A percentile compares a stretch with the other conserved stretches of the same genome.
These are phyloP conservation scores for Caloboletus inedulis DNA, from an alignment of 1,284 basidiomycete species.

Conservation along the genomic window DNA sequence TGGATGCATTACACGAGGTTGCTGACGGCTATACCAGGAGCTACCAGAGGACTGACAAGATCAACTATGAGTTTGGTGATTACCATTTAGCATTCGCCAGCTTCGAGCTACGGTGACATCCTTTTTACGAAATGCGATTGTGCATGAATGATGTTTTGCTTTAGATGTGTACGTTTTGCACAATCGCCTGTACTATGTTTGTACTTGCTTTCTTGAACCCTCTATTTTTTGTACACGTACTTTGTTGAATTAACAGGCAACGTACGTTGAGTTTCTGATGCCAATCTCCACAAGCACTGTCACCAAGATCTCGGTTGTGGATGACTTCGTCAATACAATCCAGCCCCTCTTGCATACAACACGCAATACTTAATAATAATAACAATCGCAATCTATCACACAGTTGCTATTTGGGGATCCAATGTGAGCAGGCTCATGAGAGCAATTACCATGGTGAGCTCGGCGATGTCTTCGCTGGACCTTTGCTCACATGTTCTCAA, in stretches of 20 bases:
- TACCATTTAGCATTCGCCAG: slow-evolving; percentile 94
- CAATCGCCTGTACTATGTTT: slow-evolving; percentile 16
- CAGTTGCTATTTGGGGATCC: slow-evolving; percentile 11
- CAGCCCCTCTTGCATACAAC: background rate
- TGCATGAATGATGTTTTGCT: slow-evolving; percentile 19
- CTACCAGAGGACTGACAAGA: slow-evolving; percentile 88
- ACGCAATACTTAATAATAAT: slow-evolving; percentile 11
- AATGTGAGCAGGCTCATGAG: slow-evolving; percentile 14
- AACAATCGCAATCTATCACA: slow-evolving; percentile 21
- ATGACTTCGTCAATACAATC: background rate
- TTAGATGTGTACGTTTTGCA: slow-evolving; percentile 21
- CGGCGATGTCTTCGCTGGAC: slow-evolving; percentile 14
- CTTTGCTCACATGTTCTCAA: slow-evolving; percentile 17
- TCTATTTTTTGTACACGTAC: slow-evolving; percentile 20
- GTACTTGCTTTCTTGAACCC: slow-evolving; percentile 17
- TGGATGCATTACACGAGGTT: slow-evolving; percentile 13
- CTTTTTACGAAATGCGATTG: slow-evolving; percentile 11
- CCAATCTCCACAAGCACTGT: slow-evolving; percentile 3
- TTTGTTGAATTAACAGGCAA: slow-evolving; percentile 16
- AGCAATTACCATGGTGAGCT: slow-evolving; percentile 19
- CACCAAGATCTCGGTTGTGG: slow-evolving; percentile 3
- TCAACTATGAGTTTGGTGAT: slow-evolving; percentile 96
- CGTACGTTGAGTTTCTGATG: slow-evolving; percentile 15
- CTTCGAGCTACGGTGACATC: slow-evolving; percentile 58
- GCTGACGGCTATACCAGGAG: slow-evolving; percentile 11